phyloP scores from a whole-genome alignment of 2,329 filamentous ascomycete genomes.

The Beauveria australis region DNA sequence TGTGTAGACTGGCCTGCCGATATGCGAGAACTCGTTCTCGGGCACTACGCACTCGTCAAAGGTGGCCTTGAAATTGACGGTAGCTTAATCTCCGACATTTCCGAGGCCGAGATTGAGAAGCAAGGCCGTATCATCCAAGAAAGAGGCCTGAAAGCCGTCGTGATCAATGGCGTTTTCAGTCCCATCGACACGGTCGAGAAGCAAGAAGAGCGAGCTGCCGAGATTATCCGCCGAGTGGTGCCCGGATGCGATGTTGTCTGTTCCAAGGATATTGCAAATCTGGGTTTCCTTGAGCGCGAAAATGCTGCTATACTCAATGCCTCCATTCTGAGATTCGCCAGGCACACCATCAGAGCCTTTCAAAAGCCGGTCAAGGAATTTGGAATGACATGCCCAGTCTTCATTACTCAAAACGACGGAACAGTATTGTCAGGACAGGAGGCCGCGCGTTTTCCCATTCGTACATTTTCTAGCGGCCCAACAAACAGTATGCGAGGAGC shows the following conservation, averaged over 20 bases:
- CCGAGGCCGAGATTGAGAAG: conserved; percentile 30
- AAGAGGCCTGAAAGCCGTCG: conserved; percentile 38
- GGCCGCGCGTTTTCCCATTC: conserved; percentile 49
- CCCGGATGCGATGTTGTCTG: conserved; percentile 38
- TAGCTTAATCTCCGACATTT: conserved; percentile 34
- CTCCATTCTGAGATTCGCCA: conserved; percentile 49
- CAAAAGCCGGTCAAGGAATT: conserved; percentile 41
- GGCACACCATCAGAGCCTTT: conserved; percentile 48
- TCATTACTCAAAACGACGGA: conserved; percentile 57
- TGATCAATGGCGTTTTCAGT: conserved; percentile 42
- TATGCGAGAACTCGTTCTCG: conserved; percentile 38
- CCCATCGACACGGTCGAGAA: conserved; percentile 40
- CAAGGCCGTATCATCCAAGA: conserved; percentile 31
- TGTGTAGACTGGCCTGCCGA: conserved; percentile 46
- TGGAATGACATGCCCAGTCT: conserved; percentile 44
- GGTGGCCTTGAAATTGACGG: conserved; percentile 48
- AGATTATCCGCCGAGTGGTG: conserved; percentile 32
- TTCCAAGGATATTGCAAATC: conserved; percentile 43
- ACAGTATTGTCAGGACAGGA: conserved; percentile 46
- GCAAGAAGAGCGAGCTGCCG: conserved; percentile 41
- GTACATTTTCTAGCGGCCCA: conserved; percentile 54
- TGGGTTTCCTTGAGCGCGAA: conserved; percentile 52
- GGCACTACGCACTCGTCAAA: conserved; percentile 35
- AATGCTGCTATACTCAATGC: conserved; percentile 59
- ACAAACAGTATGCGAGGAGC: conserved; percentile 58